Evolutionary conservation across 192 early-diverging fungal genomes (phyloP).

Genomic region (Coemansia biformis): DNA sequence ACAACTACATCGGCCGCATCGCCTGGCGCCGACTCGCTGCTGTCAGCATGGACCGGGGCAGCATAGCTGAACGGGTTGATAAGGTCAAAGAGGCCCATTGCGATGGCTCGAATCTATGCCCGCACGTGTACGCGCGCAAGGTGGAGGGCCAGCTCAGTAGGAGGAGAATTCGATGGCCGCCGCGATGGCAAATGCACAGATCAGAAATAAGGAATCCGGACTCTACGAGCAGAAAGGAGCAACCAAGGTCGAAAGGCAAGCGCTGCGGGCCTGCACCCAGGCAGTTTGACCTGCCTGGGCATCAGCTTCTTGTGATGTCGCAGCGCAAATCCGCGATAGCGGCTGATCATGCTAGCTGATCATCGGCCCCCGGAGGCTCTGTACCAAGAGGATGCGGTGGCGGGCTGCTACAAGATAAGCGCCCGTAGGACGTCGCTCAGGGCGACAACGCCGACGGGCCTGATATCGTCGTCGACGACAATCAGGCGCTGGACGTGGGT

Average conservation of each 20-base stretch:
- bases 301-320: too few relatives aligned
- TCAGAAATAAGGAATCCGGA: too few relatives aligned
- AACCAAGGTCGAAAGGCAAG: too few relatives aligned
- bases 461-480: constrained; percentile 78
- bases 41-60: constrained; percentile 63
- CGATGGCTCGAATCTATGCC: not conserved
- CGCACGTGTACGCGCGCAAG: not conserved
- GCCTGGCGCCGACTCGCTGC: constrained; percentile 24
- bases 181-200: too few relatives aligned
- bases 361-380: too few relatives aligned
- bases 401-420: constrained; percentile 37
- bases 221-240: not conserved
- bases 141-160: too few relatives aligned
- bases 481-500: constrained; percentile 86
- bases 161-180: too few relatives aligned
- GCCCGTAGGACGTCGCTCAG: constrained; percentile 75
- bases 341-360: too few relatives aligned
- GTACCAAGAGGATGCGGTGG: too few relatives aligned
- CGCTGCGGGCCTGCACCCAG: too few relatives aligned
- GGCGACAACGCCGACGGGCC: constrained; percentile 75
- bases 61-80: constrained; percentile 54
- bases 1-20: constrained; percentile 32
- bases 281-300: too few relatives aligned
- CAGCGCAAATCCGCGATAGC: too few relatives aligned
- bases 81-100: constrained; percentile 46